phyloP scores from a whole-genome alignment of 148 eudicot genomes.

The Persicaria maculosa region DNA sequence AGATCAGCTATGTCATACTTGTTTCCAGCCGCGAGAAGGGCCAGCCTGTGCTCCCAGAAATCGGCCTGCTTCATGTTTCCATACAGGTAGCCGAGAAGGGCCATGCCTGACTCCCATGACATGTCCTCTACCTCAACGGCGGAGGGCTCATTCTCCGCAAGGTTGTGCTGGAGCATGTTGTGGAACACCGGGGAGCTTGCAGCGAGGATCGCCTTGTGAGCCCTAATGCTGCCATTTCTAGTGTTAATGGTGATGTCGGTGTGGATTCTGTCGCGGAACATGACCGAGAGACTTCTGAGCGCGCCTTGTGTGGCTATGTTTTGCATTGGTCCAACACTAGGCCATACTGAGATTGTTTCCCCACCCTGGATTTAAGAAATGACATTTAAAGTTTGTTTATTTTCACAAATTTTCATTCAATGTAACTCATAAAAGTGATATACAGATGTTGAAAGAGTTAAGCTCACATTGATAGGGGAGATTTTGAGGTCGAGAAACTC shows the following conservation, averaged over 20 bases:
- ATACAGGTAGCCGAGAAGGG: conserved; percentile 66
- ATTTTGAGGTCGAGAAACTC: conserved; percentile 80
- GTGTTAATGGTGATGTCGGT: conserved; percentile 68
- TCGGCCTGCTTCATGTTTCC: conserved; percentile 61
- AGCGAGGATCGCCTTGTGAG: conserved; percentile 75
- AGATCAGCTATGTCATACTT: conserved; percentile 55
- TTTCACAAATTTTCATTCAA: no score
- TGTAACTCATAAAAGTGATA: no score
- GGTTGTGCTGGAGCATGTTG: conserved; percentile 65
- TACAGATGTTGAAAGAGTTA: neutral
- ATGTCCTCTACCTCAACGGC: conserved; percentile 63
- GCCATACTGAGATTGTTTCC: conserved; percentile 63
- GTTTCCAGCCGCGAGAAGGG: conserved; percentile 64
- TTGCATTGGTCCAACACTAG: conserved; percentile 42
- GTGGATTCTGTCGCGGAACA: conserved; percentile 61
- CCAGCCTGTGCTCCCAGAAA: conserved; percentile 72
- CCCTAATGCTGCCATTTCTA: conserved; percentile 43
- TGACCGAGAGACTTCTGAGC: conserved; percentile 50
- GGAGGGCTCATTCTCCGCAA: conserved; percentile 67
- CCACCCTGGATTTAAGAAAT: conserved; percentile 39
- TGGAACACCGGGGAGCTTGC: conserved; percentile 71
- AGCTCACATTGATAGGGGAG: conserved; percentile 49
- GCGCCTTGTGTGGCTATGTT: conserved; percentile 40
- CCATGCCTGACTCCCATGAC: conserved; percentile 59
- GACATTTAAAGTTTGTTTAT: neutral